A percentile compares a stretch with the other conserved stretches of the same genome.
These are phyloP conservation scores for Fusarium nanum DNA, from an alignment of 2,329 filamentous ascomycete species.

Conservation along the genomic window DNA sequence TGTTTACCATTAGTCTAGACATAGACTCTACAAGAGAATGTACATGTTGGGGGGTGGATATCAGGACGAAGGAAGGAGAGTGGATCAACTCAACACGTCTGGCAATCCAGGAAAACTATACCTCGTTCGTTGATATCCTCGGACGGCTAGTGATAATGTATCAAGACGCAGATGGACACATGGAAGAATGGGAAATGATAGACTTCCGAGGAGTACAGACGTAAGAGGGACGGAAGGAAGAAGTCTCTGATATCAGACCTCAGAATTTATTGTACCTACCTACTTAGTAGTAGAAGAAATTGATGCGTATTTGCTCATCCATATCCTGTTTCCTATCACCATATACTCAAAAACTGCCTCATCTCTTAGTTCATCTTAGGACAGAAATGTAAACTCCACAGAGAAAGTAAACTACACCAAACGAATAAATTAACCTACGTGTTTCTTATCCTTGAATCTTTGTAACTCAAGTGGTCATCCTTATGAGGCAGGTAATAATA, in stretches of 20 bases:
- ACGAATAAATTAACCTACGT: background rate
- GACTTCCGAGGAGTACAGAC: constrained; percentile 2
- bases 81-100: background rate
- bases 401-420: background rate
- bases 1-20: constrained; percentile 8
- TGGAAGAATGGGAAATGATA: constrained; percentile 1
- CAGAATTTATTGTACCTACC: too few relatives aligned
- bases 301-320: too few relatives aligned
- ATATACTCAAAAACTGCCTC: background rate
- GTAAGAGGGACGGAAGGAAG: background rate
- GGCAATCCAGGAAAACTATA: background rate
- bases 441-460: background rate
- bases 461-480: rapidly evolving
- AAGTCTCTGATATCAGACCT: too few relatives aligned
- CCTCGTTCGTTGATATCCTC: constrained; percentile 18
- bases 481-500: background rate
- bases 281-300: too few relatives aligned
- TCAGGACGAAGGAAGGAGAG: constrained; percentile 20
- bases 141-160: constrained; percentile 13
- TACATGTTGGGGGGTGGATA: background rate
- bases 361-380: background rate
- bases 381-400: background rate
- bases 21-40: background rate
- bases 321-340: too few relatives aligned
- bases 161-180: too few relatives aligned